Conservation (phyloP, 345 rosid genomes). For the Rhodamnia rubescens region DNA sequence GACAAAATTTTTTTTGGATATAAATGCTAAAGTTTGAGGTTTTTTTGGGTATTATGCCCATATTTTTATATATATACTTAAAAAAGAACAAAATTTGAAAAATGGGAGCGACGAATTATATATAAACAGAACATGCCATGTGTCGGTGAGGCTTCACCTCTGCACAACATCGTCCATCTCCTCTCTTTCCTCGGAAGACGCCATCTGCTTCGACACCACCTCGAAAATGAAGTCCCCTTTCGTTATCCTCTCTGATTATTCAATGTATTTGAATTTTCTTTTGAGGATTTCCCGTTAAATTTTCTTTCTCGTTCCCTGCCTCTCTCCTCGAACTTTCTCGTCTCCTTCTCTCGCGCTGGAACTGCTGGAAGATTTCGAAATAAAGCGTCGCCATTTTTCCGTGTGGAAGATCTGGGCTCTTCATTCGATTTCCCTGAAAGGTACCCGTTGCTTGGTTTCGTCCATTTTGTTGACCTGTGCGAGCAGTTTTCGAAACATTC, state of each 20-base stretch:
- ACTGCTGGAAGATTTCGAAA: background rate
- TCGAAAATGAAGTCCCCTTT: background rate
- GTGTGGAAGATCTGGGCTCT: conserved; percentile 30
- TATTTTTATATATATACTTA: background rate
- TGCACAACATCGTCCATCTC: background rate
- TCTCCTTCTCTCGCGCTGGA: background rate
- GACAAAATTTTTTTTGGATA: too few species aligned
- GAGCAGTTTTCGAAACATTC: background rate
- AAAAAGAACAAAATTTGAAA: background rate
- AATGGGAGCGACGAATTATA: background rate
- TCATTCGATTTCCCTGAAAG: conserved; percentile 18
- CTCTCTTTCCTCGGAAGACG: background rate
- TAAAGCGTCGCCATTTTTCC: background rate
- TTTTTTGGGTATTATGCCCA: too few species aligned
- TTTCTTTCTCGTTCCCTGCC: background rate
- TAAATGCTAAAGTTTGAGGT: too few species aligned
- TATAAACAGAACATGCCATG: background rate
- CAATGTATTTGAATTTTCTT: background rate
- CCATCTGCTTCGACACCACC: background rate
- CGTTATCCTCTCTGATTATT: background rate
- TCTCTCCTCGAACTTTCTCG: background rate
- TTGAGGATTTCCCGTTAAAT: background rate
- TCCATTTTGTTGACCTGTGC: background rate
- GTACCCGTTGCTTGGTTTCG: conserved; percentile 8
- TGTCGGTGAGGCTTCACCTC: conserved; percentile 15